Percentiles rank a stretch among this genome's conserved stretches.
phyloP scores from a whole-genome alignment of 2,329 filamentous ascomycete species.

The Helicocarpus griseus region DNA sequence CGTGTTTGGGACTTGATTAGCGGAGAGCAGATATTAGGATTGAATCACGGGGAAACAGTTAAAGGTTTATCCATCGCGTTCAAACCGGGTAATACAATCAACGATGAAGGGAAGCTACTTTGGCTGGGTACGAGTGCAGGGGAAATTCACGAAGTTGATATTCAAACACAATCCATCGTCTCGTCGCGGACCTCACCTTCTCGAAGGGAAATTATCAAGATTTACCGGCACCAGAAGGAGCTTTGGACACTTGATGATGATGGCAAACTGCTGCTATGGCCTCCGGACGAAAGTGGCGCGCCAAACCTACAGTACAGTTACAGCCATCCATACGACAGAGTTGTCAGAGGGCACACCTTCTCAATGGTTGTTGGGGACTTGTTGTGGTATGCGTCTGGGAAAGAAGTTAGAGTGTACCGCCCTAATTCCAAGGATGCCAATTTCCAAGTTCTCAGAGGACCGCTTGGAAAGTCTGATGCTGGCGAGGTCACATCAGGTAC shows the following conservation, averaged over 20 bases:
- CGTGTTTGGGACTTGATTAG: slow-evolving; percentile 79
- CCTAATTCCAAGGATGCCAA: slow-evolving; percentile 61
- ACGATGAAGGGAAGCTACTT: slow-evolving; percentile 68
- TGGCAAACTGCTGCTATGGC: slow-evolving; percentile 81
- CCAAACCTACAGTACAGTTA: slow-evolving; percentile 67
- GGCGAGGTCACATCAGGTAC: slow-evolving; percentile 84
- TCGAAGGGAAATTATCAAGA: slow-evolving; percentile 69
- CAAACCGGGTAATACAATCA: slow-evolving; percentile 67
- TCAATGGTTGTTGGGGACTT: slow-evolving; percentile 78
- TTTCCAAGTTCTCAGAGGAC: slow-evolving; percentile 65
- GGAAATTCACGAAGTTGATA: slow-evolving; percentile 82
- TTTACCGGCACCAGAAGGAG: slow-evolving; percentile 76
- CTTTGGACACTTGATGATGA: slow-evolving; percentile 92
- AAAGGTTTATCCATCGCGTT: slow-evolving; percentile 76
- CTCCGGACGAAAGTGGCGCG: slow-evolving; percentile 60
- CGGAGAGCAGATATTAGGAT: slow-evolving; percentile 69
- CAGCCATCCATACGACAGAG: slow-evolving; percentile 56
- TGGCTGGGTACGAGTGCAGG: slow-evolving; percentile 89
- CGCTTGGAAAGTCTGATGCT: slow-evolving; percentile 60
- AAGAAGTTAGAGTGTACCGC: slow-evolving; percentile 74
- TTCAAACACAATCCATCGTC: slow-evolving; percentile 61
- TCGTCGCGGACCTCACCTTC: slow-evolving; percentile 64
- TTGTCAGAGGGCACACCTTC: slow-evolving; percentile 74
- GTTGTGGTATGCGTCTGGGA: slow-evolving; percentile 81
- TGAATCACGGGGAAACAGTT: slow-evolving; percentile 74